phyloP scores from a whole-genome alignment of 2,329 filamentous ascomycete genomes.

The Aspergillus spinulosporus region DNA sequence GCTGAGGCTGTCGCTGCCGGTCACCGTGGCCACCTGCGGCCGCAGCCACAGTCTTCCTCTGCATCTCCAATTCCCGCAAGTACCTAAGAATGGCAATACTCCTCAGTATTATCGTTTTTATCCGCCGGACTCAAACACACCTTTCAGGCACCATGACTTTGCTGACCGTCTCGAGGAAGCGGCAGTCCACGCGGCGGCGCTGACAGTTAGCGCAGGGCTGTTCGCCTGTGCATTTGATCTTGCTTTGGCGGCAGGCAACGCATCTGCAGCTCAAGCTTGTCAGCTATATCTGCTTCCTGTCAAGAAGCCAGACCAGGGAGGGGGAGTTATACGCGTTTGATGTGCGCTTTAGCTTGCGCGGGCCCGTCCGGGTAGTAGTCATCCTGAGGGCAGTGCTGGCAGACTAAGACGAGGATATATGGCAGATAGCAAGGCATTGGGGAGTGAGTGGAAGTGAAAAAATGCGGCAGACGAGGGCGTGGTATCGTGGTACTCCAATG shows the following conservation, averaged over 20 bases:
- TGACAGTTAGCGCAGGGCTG: background rate
- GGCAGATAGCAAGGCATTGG: background rate
- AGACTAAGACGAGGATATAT: background rate
- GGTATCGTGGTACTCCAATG: slow-evolving; percentile 18
- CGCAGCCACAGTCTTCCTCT: slow-evolving; percentile 10
- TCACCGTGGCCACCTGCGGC: too few relatives aligned
- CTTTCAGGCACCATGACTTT: slow-evolving; percentile 37
- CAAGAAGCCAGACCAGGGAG: slow-evolving; percentile 21
- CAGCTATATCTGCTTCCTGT: background rate
- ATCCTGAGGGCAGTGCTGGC: background rate
- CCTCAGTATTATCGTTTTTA: too few relatives aligned
- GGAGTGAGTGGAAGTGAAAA: background rate
- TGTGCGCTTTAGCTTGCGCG: slow-evolving; percentile 32
- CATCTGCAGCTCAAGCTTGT: background rate
- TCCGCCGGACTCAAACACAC: slow-evolving; percentile 18
- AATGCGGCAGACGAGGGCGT: too few relatives aligned
- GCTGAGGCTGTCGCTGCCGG: background rate
- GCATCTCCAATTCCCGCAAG: slow-evolving; percentile 22
- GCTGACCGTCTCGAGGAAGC: slow-evolving; percentile 22
- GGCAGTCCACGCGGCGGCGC: background rate
- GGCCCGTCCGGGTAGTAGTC: slow-evolving; percentile 14
- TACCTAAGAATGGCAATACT: slow-evolving; percentile 7
- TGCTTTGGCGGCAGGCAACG: background rate
- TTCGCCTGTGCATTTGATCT: background rate
- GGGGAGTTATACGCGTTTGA: slow-evolving; percentile 3